Base-by-base conservation (phyloP, 2,329 filamentous ascomycete species). In the Rhynchosporium agropyri region DNA sequence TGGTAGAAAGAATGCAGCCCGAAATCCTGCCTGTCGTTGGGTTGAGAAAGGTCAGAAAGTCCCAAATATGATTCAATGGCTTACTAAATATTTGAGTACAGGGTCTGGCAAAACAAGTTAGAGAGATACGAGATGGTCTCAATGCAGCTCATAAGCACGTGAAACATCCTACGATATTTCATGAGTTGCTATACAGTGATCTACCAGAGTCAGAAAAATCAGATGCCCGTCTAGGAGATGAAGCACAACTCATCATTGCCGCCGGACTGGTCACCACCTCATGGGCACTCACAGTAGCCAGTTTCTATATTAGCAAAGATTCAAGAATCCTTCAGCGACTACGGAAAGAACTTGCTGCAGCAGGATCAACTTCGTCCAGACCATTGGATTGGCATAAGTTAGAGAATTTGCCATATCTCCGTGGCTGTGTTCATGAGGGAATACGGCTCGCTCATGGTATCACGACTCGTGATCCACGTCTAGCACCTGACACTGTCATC, bases 371-470 rank as follows among this genome's bases (percentile, higher is more conserved):
- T 3, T 54, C 61, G 61, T 70, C 5, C 68, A 73, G 60, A 67
- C 76, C 45, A 62, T 69, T 20, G 69, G 74, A 62, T 46, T 68
- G 5, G 53, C 67, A 3, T 63, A 67, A 5, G 13, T 67, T 77
- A 42, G 76, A 77, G 62, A 73, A 72, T 59, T 61, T 78, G 8
- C 74, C 75, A 15, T 76, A 75, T 63, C 63, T 77, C 13, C 70
- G 65, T 29, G 75, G 66, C 13, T 66, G 74, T 45, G 68, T 76
- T 51, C 66, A 72, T 50, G 74, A 76, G 66, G 70, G 67, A 4
- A 61, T 76, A 6, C 70, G 74, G 12, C 64, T 75, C 9, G 67
- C 61, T 10, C 67, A 73, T 62, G 74, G 74, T 28, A 68, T 73
- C 26, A 69, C 65, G 9, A 69, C 68, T 13, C 69, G 70, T 31